These are phyloP conservation scores for Cucurbita argyrosperma DNA, from an alignment of 306 rosid species.

Conservation along the genomic window DNA sequence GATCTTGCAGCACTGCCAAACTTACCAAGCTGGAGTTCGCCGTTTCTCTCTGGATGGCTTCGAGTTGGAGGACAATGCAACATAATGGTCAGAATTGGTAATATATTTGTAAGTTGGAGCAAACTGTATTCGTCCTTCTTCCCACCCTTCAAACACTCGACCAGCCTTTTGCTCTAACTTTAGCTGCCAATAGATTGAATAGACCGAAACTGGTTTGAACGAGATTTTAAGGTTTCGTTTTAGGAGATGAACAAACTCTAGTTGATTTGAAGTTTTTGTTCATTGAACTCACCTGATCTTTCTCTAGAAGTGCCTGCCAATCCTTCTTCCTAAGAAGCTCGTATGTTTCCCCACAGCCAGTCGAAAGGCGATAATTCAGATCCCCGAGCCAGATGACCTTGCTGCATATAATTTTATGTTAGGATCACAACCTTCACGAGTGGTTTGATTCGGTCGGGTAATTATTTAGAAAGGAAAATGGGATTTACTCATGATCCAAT, in stretches of 20 bases:
- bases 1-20: background rate
- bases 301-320: conserved; percentile 72
- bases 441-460: background rate
- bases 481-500: conserved; percentile 46
- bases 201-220: background rate
- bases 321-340: conserved; percentile 53
- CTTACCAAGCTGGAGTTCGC: conserved; percentile 91
- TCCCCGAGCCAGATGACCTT: conserved; percentile 94
- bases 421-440: background rate
- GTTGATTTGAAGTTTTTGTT: background rate
- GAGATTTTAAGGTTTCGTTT: background rate
- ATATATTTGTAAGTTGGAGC: conserved; percentile 91
- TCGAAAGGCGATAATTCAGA: conserved; percentile 68
- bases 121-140: conserved; percentile 65
- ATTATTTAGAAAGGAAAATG: background rate
- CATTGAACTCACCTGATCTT: conserved; percentile 53
- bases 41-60: conserved; percentile 50
- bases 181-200: conserved; percentile 27
- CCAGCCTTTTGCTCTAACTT: conserved; percentile 73
- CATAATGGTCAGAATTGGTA: conserved; percentile 65
- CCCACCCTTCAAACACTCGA: conserved; percentile 78
- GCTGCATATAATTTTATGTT: conserved; percentile 12
- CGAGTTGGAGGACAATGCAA: conserved; percentile 40
- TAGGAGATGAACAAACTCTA: background rate
- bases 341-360: conserved; percentile 36